Evolutionary conservation across 1,284 basidiomycete species (phyloP), one percentile per base, ranked within the genome.

Genomic region (Spongiforma sp.): DNA sequence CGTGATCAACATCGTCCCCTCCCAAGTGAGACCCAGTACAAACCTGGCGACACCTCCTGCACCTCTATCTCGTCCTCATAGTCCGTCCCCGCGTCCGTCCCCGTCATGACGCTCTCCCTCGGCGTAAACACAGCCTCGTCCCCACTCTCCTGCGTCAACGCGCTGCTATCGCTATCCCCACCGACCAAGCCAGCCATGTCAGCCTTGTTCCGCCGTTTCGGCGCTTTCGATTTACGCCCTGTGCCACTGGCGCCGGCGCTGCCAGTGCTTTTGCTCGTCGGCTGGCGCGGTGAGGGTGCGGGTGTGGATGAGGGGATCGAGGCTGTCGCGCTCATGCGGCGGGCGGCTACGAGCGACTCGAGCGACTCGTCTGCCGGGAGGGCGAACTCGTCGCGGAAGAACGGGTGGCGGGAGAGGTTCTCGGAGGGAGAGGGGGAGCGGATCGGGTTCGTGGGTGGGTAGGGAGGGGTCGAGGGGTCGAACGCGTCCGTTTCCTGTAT

Each of bases 101-200:
- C 89, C 4, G 90, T 90, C 9, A 85, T 81, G 34, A 85, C 82
- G 65, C 89, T 91, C 41, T 85, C 86, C 69, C 82, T 80, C 4
- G 86, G 84, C 10, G 86, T 87, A 56, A 83, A 83, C 30, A 72
- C 78, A 4, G 77, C 77, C 68, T 93, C 91, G 62, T 93, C 91
- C 11, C 86, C 90, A 64, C 89, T 93, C 74, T 93, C 90, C 73
- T 90, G 87, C 11, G 91, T 93, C 69, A 93, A 73, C 37, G 89
- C 91, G 66, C 91, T 93, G 68, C 89, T 91, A 69, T 93, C 91
- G 71, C 91, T 93, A 71, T 93, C 90, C 5, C 89, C 90, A 32
- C 86, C 87, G 4, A 91, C 84, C 26, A 92, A 76, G 1, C 90
- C 90, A 0, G 89, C 89, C 78, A 89, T 80, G 63, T 87, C 85